Conservation (phyloP, 2,329 filamentous ascomycete species). For the Xylaria sp. region DNA sequence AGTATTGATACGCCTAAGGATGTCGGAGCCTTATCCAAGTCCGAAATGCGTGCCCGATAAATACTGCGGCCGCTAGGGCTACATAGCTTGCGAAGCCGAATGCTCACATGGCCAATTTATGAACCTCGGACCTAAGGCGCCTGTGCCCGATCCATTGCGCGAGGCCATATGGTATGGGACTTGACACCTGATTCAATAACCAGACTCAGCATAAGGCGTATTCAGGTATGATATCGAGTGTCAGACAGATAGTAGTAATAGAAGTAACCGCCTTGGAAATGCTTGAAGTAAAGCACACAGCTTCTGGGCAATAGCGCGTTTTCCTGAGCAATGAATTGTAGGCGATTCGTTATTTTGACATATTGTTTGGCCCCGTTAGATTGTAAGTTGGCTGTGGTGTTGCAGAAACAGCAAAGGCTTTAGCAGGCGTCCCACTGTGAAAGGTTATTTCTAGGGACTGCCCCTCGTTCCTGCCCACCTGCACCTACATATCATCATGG, state of each 20-base stretch:
- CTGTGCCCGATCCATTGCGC: background rate
- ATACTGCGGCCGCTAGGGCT: background rate
- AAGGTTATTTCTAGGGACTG: background rate
- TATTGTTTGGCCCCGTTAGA: background rate
- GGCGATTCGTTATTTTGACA: background rate
- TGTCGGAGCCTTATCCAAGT: background rate
- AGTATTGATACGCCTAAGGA: background rate
- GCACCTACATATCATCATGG: background rate
- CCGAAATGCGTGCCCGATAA: background rate
- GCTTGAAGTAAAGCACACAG: background rate
- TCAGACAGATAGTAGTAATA: background rate
- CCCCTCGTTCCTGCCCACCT: background rate
- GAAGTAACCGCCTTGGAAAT: background rate
- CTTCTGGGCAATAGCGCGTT: background rate
- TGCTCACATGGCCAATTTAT: background rate
- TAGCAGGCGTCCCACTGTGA: background rate
- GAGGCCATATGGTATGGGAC: background rate
- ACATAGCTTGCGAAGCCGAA: background rate
- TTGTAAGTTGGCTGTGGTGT: background rate
- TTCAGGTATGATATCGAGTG: no score
- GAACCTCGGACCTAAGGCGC: background rate
- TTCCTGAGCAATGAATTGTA: background rate
- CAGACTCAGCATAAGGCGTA: no score
- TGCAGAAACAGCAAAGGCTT: background rate
- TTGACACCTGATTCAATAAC: background rate